Evolutionary conservation across 441 rosid genomes (phyloP), one percentile per base, ranked within the genome.

Genomic region (Melastoma candidum): DNA sequence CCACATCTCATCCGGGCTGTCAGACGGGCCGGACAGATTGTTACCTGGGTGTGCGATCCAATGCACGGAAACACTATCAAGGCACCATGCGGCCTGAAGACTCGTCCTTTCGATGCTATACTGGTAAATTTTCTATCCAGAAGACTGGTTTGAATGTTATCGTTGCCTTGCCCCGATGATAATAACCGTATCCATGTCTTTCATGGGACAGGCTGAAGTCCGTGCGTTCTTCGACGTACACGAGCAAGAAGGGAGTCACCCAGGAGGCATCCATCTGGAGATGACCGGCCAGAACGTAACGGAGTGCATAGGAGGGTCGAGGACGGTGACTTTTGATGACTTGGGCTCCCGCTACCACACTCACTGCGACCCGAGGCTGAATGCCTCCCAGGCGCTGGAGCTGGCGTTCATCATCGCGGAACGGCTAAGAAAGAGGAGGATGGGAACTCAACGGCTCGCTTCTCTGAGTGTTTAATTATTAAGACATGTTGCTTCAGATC

Each of bases 201-300:
- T 12, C 6, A 17, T 44, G 36, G 59, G 29, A 8, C 78, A 90
- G 98, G 95, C 95, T 17, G 96, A 92, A 68, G 94, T 88, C 65
- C 83, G 84, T 64, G 98, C 98, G 14, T 92, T 92, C 81, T 92
- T 92, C 41, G 96, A 92, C 49, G 98, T 92, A 56, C 96, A 92
- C 54, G 96, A 90, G 63, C 95, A 90, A 83, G 96, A 87, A 71
- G 98, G 98, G 43, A 87, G 95, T 71, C 79, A 85, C 68, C 95
- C 89, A 0, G 96, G 96, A 72, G 97, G 96, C 11, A 77, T 90
- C 63, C 96, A 90, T 65, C 66, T 90, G 9, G 98, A 90, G 79
- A 90, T 90, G 98, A 90, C 95, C 0, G 98, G 98, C 41, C 96
- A 87, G 70, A 87, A 87, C 63, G 98, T 87, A 73, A 87, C 96